These are phyloP conservation scores for Ascobolus immersus DNA, from an alignment of 495 filamentous ascomycete genomes.

Conservation along the genomic window DNA sequence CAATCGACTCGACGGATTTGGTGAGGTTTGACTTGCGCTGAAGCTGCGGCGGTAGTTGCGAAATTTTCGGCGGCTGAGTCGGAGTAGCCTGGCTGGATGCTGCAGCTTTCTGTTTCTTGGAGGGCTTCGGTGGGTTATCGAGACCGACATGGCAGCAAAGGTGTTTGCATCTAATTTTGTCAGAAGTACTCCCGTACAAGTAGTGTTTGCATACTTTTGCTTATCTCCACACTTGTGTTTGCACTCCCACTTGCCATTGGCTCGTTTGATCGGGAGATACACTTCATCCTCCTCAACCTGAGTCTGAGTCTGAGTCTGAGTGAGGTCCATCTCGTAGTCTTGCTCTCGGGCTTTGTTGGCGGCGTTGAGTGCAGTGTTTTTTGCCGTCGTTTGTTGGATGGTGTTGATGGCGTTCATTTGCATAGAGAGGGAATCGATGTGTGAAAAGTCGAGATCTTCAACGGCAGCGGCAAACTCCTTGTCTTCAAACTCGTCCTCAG, in stretches of 20 bases:
- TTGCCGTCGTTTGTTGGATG: too few species aligned
- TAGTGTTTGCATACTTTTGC: constrained; percentile 25
- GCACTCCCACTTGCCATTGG: constrained; percentile 71
- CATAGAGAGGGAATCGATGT: constrained; percentile 22
- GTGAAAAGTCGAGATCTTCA: constrained; percentile 17
- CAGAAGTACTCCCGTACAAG: constrained; percentile 10
- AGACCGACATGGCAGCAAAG: constrained; percentile 72
- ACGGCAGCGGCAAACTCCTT: constrained; percentile 33
- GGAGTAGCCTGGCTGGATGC: too few species aligned
- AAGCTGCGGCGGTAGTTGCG: too few species aligned
- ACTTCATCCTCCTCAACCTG: constrained; percentile 9
- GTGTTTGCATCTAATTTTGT: constrained; percentile 42
- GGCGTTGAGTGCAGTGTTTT: too few species aligned
- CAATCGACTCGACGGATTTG: too few species aligned
- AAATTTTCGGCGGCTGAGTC: too few species aligned
- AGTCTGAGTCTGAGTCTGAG: constrained; percentile 1
- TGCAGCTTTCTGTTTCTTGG: constrained; percentile 21
- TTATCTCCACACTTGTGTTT: constrained; percentile 63
- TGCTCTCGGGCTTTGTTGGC: constrained; percentile 10
- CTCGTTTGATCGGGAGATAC: constrained; percentile 29
- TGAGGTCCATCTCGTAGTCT: constrained; percentile 2
- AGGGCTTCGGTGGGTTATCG: constrained; percentile 43
- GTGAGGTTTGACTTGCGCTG: too few species aligned
- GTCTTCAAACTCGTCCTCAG: constrained; percentile 2
- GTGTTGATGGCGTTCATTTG: too few species aligned